Percentiles rank a stretch among this genome's conserved stretches.
These are phyloP conservation scores for Kuraishia capsulata DNA, from an alignment of 805 yeast genomes.

Conservation along the genomic window DNA sequence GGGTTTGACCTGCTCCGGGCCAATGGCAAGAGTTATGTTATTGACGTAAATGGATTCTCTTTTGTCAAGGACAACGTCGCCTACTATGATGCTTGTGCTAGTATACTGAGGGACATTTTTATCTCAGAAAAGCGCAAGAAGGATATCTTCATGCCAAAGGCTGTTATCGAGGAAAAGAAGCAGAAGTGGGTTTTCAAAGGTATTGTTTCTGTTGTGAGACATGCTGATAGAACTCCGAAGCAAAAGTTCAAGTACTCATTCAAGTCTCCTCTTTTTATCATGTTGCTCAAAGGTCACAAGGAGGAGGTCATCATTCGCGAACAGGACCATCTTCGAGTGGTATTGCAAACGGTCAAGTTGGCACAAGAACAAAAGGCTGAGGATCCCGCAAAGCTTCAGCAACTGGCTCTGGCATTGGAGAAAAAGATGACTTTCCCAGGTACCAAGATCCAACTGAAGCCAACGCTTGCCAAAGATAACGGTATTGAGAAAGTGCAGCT, in stretches of 20 bases:
- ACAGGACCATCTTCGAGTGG: slow-evolving; percentile 76
- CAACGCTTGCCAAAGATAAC: slow-evolving; percentile 56
- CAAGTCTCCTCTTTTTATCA: slow-evolving; percentile 76
- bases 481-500: slow-evolving; percentile 92
- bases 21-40: slow-evolving; percentile 80
- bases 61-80: slow-evolving; percentile 87
- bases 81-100: slow-evolving; percentile 79
- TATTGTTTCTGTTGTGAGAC: slow-evolving; percentile 82
- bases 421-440: slow-evolving; percentile 91
- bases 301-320: slow-evolving; percentile 95
- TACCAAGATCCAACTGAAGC: slow-evolving; percentile 92
- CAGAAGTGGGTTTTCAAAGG: slow-evolving; percentile 98
- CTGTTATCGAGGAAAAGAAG: slow-evolving; percentile 42
- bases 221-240: slow-evolving; percentile 98
- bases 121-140: slow-evolving; percentile 46
- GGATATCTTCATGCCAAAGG: slow-evolving; percentile 20
- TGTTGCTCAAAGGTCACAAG: slow-evolving; percentile 84
- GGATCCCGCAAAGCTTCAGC: slow-evolving; percentile 67
- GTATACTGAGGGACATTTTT: slow-evolving; percentile 68
- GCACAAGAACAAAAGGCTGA: slow-evolving; percentile 78
- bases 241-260: slow-evolving; percentile 96
- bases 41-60: slow-evolving; percentile 96
- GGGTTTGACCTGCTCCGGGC: slow-evolving; percentile 94
- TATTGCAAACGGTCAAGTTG: slow-evolving; percentile 70
- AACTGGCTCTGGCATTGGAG: slow-evolving; percentile 74